Base-by-base conservation (phyloP, 2,329 filamentous ascomycete species). In the Stagonosporopsis rhizophila region DNA sequence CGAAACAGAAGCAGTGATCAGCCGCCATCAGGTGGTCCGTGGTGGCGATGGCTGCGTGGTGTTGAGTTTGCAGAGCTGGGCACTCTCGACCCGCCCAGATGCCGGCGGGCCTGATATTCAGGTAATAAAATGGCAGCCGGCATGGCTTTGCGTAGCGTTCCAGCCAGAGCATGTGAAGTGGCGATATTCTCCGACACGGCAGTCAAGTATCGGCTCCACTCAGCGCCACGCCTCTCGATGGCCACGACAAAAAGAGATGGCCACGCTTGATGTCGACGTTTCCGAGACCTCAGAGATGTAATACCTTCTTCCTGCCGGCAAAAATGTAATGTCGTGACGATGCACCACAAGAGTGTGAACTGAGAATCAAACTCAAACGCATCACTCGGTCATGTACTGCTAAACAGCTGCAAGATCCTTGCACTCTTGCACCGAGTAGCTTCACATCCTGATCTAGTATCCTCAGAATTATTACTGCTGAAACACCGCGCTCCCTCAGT, bases 21-120 rank as follows among this genome's bases (percentile, higher is more conserved):
- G 60, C 62, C 61, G 66, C 61, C 56, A 56, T 52, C 41, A 49
- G 20, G 23, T 53, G 53, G 53, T 54, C 41, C 17, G 54, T 60
- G 58, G 66, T 69, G 67, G 65, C 66, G 52, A 69, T 66, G 49
- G 56, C 59, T 53, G 67, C 58, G 59, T 70, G 68, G 68, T 72
- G 68, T 71, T 71, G 67, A 71, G 66, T 56, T 47, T 44, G 47
- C 35, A 56, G 41, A 46, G 46, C 53, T 47, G 65, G 66, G 64
- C 57, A 47, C 28, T 38, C 53, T 52, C 46, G 45, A 55, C 44
- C 55, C 55, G 52, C 50, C n/a, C 7, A 27, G 25, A 17, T 37
- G 41, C 19, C 32, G 25, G 37, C 42, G 45, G 44, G 38, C 41
- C 40, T 50, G 45, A 41, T 7, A 23, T 15, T 47, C 37, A 44